Percentiles rank a stretch among this genome's conserved stretches.
phyloP scores from a whole-genome alignment of 768 basidiomycete species.

The Mycena amicta region DNA sequence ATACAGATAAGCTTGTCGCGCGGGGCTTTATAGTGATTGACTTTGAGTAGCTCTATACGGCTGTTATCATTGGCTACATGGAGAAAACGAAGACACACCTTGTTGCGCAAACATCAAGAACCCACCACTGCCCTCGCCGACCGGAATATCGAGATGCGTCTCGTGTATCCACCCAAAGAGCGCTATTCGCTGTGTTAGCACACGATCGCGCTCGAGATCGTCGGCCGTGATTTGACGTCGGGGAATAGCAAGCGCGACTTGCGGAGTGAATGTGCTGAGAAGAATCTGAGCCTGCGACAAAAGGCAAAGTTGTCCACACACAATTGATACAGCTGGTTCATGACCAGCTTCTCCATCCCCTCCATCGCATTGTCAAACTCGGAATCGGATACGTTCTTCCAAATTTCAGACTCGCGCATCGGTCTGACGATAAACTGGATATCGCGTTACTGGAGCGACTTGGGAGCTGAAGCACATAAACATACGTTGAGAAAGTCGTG shows the following conservation, averaged over 20 bases:
- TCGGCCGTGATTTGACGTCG: conserved; percentile 85
- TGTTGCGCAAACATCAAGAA: conserved; percentile 90
- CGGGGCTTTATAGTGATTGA: conserved; percentile 99
- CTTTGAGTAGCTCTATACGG: conserved; percentile 81
- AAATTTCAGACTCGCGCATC: conserved; percentile 84
- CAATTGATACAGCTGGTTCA: conserved; percentile 97
- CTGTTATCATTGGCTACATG: neutral
- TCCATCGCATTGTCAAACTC: conserved; percentile 98
- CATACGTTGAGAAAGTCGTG: conserved; percentile 88
- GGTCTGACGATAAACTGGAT: conserved; percentile 82
- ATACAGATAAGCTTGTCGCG: conserved; percentile 98
- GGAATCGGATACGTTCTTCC: conserved; percentile 73
- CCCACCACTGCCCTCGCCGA: conserved; percentile 71
- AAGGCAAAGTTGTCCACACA: conserved; percentile 43
- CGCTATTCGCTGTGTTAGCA: conserved; percentile 85
- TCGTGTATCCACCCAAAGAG: conserved; percentile 91
- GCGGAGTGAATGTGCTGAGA: conserved; percentile 88
- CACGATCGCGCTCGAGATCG: conserved; percentile 94
- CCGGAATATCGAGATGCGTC: conserved; percentile 87
- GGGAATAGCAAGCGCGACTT: conserved; percentile 64
- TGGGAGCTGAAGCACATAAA: too few species aligned
- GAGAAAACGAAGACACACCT: conserved; percentile 47
- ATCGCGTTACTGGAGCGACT: conserved; percentile 14
- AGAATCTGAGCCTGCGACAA: conserved; percentile 13
- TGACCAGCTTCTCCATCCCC: conserved; percentile 99